Evolutionary conservation across 164 flowering plant species (phyloP), one percentile per base, ranked within the genome.

Genomic region (Tetrastigma voinierianum): DNA sequence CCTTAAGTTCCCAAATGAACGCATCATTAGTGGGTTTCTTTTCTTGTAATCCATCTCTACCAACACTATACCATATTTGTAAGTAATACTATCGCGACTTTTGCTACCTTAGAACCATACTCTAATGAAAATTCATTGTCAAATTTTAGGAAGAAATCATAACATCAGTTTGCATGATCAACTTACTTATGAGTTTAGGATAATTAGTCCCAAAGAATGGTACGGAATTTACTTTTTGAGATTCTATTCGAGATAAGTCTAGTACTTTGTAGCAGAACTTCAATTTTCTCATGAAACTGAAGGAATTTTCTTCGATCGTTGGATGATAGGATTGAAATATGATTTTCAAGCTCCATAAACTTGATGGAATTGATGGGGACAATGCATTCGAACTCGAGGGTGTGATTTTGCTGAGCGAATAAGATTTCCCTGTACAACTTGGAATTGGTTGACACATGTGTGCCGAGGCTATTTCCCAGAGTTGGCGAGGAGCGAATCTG

Each of bases 61-160:
- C 52, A 78, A 20, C 57, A 78, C 13, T 10, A 77, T 64, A 0
- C 81, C 81, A 20, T n/a, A 78, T 51, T 76, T 78, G 15, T 74
- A 75, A 11, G 61, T 54, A 25, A 72, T 78, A 1, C 74, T n/a
- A n/a, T n/a, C n/a, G n/a, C n/a, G n/a, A n/a, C 60, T n/a, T 49
- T 78, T 3, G 73, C 46, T 6, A 69, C 2, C 17, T 47, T 20
- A 8, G 45, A 24, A 15, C 76, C 81, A 44, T 65, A 72, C 59
- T 78, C 81, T 72, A 51, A 4, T 7, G 40, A 25, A 25, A 11
- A 4, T 65, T 54, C 40, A n/a, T 25, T 2, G 40, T 25, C 6
- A 4, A 10, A 64, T 54, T 14, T 45, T 55, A 9, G 51, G 3
- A 65, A 17, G 21, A 9, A 48, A 8, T 20, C n/a, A n/a, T 60